Conservation (phyloP, 345 rosid genomes). For the Eucalyptus pauciflora region DNA sequence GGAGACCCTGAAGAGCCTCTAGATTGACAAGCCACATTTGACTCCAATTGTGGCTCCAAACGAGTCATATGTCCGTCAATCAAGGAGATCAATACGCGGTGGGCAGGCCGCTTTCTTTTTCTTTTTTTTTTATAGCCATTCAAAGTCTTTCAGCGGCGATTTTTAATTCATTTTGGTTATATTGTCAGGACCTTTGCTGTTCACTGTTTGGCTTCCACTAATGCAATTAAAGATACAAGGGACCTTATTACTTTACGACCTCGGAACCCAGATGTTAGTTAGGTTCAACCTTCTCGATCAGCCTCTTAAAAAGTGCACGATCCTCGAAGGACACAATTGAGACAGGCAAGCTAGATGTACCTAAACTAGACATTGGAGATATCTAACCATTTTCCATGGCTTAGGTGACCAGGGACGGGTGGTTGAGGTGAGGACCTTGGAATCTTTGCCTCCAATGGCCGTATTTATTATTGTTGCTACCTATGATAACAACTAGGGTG, state of each 20-base stretch:
- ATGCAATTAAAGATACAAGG: background rate
- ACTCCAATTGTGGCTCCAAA: background rate
- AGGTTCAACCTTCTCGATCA: background rate
- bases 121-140: background rate
- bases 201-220: background rate
- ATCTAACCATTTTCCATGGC: background rate
- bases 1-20: background rate
- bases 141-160: background rate
- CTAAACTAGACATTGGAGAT: background rate
- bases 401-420: background rate
- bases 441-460: background rate
- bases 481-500: background rate
- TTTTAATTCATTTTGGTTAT: background rate
- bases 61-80: background rate
- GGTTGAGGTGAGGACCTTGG: background rate
- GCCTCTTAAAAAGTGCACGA: background rate
- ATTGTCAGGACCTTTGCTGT: background rate
- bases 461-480: background rate
- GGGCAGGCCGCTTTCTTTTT: background rate
- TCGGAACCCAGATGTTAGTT: background rate
- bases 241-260: background rate
- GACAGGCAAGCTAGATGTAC: background rate
- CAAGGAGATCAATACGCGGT: background rate
- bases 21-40: background rate
- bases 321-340: background rate